Evolutionary conservation across 192 early-diverging fungal genomes (phyloP).

Genomic region (Kickxella alabastrina): DNA sequence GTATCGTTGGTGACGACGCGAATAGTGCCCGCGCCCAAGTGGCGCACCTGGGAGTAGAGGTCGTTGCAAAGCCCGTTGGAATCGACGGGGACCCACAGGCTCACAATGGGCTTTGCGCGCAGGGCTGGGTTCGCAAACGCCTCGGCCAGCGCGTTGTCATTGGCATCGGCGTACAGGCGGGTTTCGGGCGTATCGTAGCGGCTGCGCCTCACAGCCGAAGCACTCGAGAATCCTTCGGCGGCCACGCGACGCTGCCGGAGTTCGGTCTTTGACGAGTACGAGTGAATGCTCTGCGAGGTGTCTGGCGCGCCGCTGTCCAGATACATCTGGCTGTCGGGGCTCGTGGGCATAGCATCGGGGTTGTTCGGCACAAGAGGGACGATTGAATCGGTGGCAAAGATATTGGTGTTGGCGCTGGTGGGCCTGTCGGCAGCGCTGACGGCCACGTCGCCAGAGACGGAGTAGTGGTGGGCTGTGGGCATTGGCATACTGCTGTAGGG

Average conservation of each 20-base stretch:
- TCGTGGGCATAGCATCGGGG: not conserved
- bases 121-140: slow-evolving; percentile 40
- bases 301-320: not conserved
- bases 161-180: slow-evolving; percentile 4
- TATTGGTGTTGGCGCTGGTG: slow-evolving; percentile 25
- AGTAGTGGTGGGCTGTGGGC: slow-evolving; percentile 38
- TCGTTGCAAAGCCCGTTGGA: slow-evolving; percentile 32
- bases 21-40: slow-evolving; percentile 23
- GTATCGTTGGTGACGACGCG: slow-evolving; percentile 15
- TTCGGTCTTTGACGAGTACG: slow-evolving; percentile 29
- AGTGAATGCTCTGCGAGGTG: slow-evolving; percentile 24
- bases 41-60: slow-evolving; percentile 16
- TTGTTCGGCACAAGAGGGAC: not conserved
- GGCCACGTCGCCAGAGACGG: not conserved
- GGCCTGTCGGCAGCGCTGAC: slow-evolving; percentile 6
- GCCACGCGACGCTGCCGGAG: slow-evolving; percentile 34
- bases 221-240: not conserved
- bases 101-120: slow-evolving; percentile 19
- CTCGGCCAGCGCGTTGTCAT: slow-evolving; percentile 19
- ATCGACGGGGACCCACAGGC: slow-evolving; percentile 39
- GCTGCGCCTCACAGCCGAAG: slow-evolving; percentile 12
- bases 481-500: slow-evolving; percentile 6
- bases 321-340: not conserved
- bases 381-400: slow-evolving; percentile 28
- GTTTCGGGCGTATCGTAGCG: slow-evolving; percentile 21